Evolutionary conservation across 352 stramenopile species (phyloP).

Genomic region (Phytophthora niederhauseri): DNA sequence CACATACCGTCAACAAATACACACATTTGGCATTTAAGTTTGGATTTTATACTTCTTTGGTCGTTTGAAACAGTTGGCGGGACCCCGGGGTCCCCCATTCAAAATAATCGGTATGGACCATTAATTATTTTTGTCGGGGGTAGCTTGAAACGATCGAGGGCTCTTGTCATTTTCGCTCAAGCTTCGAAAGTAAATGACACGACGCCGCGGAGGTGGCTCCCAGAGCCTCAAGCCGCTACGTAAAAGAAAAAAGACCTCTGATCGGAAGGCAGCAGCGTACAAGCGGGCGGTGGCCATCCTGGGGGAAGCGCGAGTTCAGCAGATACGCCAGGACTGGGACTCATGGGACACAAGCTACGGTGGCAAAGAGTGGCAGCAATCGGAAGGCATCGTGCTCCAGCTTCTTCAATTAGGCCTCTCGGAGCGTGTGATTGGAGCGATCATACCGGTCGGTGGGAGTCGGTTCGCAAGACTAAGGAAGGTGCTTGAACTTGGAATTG

Average conservation of each 20-base stretch:
- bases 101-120: neutral
- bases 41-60: too few relatives aligned
- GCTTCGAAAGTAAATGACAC: too few relatives aligned
- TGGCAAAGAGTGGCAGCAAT: constrained; percentile 2
- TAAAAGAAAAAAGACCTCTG: too few relatives aligned
- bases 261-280: constrained; percentile 1
- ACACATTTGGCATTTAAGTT: too few relatives aligned
- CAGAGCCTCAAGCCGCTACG: too few relatives aligned
- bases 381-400: constrained; percentile 5
- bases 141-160: neutral
- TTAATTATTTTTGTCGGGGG: neutral
- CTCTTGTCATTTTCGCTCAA: neutral
- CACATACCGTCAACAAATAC: too few relatives aligned
- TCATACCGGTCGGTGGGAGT: constrained; percentile 3
- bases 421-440: constrained; percentile 5
- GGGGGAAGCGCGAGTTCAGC: neutral
- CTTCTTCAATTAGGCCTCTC: constrained; percentile 9
- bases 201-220: too few relatives aligned
- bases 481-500: neutral
- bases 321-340: constrained; percentile 2
- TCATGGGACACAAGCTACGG: constrained; percentile 1
- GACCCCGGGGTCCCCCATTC: neutral
- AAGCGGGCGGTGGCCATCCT: neutral
- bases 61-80: neutral
- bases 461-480: constrained; percentile 8